A percentile compares a stretch with the other conserved stretches of the same genome.
These are phyloP conservation scores for Pseudocercospora macadamiae DNA, from an alignment of 2,329 filamentous ascomycete genomes.

Conservation along the genomic window DNA sequence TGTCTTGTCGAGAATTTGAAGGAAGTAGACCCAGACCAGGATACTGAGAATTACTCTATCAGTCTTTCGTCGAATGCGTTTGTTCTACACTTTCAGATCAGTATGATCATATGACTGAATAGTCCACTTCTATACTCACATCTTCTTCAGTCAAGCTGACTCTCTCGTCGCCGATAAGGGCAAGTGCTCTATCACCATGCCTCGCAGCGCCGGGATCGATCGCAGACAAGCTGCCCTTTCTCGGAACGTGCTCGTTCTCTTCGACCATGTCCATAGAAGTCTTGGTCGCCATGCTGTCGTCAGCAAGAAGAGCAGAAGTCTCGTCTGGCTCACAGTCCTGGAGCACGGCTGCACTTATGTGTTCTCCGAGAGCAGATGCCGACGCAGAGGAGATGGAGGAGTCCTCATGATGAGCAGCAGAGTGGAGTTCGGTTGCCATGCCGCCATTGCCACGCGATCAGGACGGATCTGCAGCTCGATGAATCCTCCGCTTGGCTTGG, in stretches of 20 bases:
- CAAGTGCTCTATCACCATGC: constrained; percentile 28
- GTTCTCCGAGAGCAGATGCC: constrained; percentile 1
- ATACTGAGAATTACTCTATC: constrained; percentile 61
- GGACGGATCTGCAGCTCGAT: neutral
- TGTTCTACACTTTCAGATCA: constrained; percentile 41
- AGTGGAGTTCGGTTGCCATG: neutral
- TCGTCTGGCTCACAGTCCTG: too few relatives aligned
- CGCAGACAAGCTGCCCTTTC: constrained; percentile 18
- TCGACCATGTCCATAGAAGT: constrained; percentile 17
- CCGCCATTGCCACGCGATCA: neutral
- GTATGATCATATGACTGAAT: neutral
- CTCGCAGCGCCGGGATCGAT: constrained; percentile 12
- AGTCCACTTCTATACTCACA: constrained; percentile 3
- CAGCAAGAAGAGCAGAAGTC: neutral
- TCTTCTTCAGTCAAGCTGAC: constrained; percentile 44
- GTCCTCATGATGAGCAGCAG: neutral
- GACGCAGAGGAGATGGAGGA: constrained; percentile 1
- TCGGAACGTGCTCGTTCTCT: constrained; percentile 1
- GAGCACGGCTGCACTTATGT: neutral
- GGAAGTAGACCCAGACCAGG: constrained; percentile 62
- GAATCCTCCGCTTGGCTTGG: too few relatives aligned
- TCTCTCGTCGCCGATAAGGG: constrained; percentile 30
- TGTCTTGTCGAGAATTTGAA: constrained; percentile 59
- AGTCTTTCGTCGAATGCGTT: constrained; percentile 63
- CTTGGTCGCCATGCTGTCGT: constrained; percentile 17